These are phyloP conservation scores for Stylosanthes scabra DNA, from an alignment of 331 rosid genomes.

Conservation along the genomic window DNA sequence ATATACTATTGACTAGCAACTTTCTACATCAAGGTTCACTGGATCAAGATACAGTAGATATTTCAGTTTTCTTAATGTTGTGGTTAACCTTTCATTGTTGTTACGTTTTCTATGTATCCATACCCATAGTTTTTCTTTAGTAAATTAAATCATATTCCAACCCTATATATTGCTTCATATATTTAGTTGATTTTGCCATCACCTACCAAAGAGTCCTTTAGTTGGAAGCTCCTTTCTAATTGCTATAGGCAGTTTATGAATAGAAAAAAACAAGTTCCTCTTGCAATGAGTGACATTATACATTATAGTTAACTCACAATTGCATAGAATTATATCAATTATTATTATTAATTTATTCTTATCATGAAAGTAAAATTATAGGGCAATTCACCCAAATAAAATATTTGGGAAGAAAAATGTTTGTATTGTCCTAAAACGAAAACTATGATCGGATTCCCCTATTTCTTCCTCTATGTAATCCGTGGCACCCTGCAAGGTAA, in stretches of 20 bases:
- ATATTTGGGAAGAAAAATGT: too few species aligned
- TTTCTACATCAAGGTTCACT: constrained; percentile 36
- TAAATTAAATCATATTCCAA: constrained; percentile 24
- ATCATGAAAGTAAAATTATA: too few species aligned
- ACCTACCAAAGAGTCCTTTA: neutral
- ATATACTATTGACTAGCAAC: neutral
- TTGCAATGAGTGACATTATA: too few species aligned
- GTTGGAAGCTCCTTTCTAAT: neutral
- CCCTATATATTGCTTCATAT: neutral
- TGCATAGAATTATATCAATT: too few species aligned
- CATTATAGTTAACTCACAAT: too few species aligned
- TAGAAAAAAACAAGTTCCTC: too few species aligned
- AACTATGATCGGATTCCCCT: too few species aligned
- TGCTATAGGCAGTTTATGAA: neutral
- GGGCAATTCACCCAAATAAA: too few species aligned
- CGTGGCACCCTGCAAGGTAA: too few species aligned
- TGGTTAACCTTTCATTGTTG: constrained; percentile 17
- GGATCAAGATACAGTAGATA: constrained; percentile 5
- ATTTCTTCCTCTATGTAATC: too few species aligned
- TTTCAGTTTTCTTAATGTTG: constrained; percentile 28
- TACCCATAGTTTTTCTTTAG: constrained; percentile 30
- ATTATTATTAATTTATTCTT: too few species aligned
- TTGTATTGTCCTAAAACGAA: too few species aligned
- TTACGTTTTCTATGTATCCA: constrained; percentile 27
- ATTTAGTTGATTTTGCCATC: neutral